Evolutionary conservation across 2,329 filamentous ascomycete genomes (phyloP), one percentile per base, ranked within the genome.

Genomic region (Rutstroemia sp.): DNA sequence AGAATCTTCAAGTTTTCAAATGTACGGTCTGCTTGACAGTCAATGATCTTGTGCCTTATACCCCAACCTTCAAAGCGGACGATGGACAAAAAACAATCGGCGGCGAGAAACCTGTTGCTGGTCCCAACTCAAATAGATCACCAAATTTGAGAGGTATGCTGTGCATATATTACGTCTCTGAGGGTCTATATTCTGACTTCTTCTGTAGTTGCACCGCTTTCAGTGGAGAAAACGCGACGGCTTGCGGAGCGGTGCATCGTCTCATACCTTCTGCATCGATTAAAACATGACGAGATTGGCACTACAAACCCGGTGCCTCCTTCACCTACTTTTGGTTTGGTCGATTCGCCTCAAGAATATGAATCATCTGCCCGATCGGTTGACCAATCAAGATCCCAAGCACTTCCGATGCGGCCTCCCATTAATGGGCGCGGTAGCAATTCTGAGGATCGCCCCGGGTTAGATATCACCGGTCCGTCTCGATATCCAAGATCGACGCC

Each of bases 11-110:
- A 38, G 81, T 86, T 39, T 95, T 94, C 71, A 81, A 90, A 64
- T 96, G 91, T 71, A 87, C 88, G 44, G 86, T 89, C 54, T 96
- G 91, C 70, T 75, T 88, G 65, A 94, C 88, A 18, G 84, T 96
- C 68, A 95, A 95, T 68, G 90, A 95, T 68, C 71, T 95, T 52
- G 77, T 80, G 58, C 77, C 78, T 44, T 57, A 70, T 30, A 38
- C 14, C 18, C 39, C 47, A n/a, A 10, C 12, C 19, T 12, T 39
- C 4, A 38, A 47, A 23, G 10, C 23, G 12, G 44, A 30, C 19
- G 47, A 56, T 19, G 47, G 53, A n/a, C 47, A 21, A 53, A 62
- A 59, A 46, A 50, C 51, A 38, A 59, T 63, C 37, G 59, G 57
- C 39, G 19, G 49, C 38, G 49, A 38, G 14, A 66, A 61, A 52